Percentiles rank a stretch among this genome's conserved stretches.
Evolutionary conservation across 352 stramenopile species (phyloP).

Genomic region (Peronospora destructor): DNA sequence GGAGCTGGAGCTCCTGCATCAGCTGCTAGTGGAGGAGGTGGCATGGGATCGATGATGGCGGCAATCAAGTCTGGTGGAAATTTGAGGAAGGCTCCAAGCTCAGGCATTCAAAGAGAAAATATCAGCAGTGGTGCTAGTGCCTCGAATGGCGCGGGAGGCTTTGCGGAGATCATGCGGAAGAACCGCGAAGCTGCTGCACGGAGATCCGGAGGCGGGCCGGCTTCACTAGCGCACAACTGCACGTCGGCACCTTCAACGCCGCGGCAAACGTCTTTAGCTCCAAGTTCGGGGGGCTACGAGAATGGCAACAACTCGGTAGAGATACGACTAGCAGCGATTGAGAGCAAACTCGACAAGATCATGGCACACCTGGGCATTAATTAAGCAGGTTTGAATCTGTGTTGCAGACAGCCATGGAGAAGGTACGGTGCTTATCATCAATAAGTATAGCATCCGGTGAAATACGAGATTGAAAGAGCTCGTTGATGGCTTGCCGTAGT

Average conservation of each 20-base stretch:
- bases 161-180: constrained; percentile 87
- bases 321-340: constrained; percentile 61
- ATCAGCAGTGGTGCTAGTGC: constrained; percentile 6
- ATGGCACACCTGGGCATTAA: constrained; percentile 75
- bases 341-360: constrained; percentile 87
- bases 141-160: constrained; percentile 40
- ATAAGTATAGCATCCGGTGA: constrained; percentile 1
- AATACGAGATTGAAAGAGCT: background rate
- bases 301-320: constrained; percentile 33
- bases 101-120: constrained; percentile 30
- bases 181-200: constrained; percentile 77
- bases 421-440: constrained; percentile 2
- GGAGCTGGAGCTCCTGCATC: constrained; percentile 3
- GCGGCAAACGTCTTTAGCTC: constrained; percentile 20
- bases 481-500: background rate
- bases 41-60: constrained; percentile 63
- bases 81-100: constrained; percentile 44
- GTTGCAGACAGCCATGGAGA: background rate
- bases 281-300: constrained; percentile 19
- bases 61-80: constrained; percentile 67
- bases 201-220: constrained; percentile 26
- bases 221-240: constrained; percentile 14
- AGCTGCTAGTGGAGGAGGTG: constrained; percentile 22
- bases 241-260: constrained; percentile 56
- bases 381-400: constrained; percentile 18